A percentile compares a stretch with the other conserved stretches of the same genome.
phyloP scores from a whole-genome alignment of 2,329 filamentous ascomycete species.

The Hypoxylon sp. region DNA sequence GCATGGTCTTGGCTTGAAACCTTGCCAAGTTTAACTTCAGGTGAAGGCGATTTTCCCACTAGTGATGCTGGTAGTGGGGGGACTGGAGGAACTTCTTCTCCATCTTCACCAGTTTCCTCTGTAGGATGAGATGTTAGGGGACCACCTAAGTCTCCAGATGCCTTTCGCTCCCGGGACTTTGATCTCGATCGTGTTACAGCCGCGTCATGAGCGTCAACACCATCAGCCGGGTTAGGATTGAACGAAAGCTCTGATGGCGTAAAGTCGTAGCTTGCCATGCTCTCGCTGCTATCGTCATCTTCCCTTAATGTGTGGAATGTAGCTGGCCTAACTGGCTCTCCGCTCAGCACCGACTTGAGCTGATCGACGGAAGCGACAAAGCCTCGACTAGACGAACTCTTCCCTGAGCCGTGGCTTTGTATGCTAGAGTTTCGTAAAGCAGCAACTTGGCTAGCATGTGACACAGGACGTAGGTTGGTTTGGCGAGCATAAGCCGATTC shows the following conservation, averaged over 20 bases:
- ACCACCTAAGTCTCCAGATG: conserved; percentile 48
- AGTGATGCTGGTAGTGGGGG: conserved; percentile 65
- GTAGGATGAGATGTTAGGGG: conserved; percentile 52
- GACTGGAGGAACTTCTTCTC: conserved; percentile 67
- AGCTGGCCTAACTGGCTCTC: conserved; percentile 61
- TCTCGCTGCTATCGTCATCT: conserved; percentile 71
- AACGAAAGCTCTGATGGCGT: conserved; percentile 77
- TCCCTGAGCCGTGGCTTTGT: conserved; percentile 64
- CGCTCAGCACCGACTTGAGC: conserved; percentile 72
- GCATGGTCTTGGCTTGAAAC: conserved; percentile 57
- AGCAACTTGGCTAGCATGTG: conserved; percentile 57
- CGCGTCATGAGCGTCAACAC: conserved; percentile 50
- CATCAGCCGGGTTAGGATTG: conserved; percentile 60
- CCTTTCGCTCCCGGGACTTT: conserved; percentile 53
- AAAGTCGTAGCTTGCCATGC: conserved; percentile 79
- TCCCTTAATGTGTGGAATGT: conserved; percentile 58
- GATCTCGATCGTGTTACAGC: conserved; percentile 44
- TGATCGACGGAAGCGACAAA: conserved; percentile 74
- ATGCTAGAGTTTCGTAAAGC: conserved; percentile 69
- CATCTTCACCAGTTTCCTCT: conserved; percentile 53
- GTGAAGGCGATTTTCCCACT: conserved; percentile 45
- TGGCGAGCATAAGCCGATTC: conserved; percentile 66
- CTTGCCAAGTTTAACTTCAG: conserved; percentile 45
- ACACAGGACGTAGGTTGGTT: conserved; percentile 65
- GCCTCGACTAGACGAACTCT: conserved; percentile 61